phyloP scores from a whole-genome alignment of 371 early-diverging fungal species.

The Mortierella sp. region DNA sequence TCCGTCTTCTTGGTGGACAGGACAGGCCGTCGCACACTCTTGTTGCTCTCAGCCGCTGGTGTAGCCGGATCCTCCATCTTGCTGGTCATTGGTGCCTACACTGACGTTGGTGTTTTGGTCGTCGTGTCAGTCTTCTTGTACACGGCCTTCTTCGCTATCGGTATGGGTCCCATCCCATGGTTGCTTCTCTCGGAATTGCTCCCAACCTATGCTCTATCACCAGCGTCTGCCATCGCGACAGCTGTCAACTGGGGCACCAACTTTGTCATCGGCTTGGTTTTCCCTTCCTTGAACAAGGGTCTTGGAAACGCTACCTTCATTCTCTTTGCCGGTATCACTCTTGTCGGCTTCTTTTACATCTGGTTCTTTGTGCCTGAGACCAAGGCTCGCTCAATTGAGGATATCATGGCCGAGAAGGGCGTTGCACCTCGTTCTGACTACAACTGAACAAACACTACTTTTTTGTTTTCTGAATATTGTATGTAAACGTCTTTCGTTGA shows the following conservation, averaged over 20 bases:
- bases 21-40: conserved; percentile 76
- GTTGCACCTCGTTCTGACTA: conserved; percentile 26
- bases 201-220: conserved; percentile 71
- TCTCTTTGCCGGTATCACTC: conserved; percentile 69
- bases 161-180: conserved; percentile 89
- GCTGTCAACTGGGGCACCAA: conserved; percentile 77
- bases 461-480: too few relatives aligned
- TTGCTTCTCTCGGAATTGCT: conserved; percentile 77
- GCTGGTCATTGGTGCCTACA: conserved; percentile 67
- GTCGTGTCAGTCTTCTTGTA: conserved; percentile 79
- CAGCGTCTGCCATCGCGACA: conserved; percentile 69
- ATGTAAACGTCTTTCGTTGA: too few relatives aligned
- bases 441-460: too few relatives aligned
- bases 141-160: conserved; percentile 84
- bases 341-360: conserved; percentile 64
- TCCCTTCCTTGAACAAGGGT: conserved; percentile 68
- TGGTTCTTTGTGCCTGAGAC: conserved; percentile 85
- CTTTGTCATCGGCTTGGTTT: conserved; percentile 71
- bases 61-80: conserved; percentile 64
- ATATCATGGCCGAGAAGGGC: conserved; percentile 58
- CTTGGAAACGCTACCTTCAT: conserved; percentile 78
- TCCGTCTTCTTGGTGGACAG: conserved; percentile 74
- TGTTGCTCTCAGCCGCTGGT: conserved; percentile 71
- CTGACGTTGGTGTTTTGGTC: conserved; percentile 64
- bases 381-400: conserved; percentile 75